Conservation (phyloP, 306 rosid genomes). For the Casuarina equisetifolia region DNA sequence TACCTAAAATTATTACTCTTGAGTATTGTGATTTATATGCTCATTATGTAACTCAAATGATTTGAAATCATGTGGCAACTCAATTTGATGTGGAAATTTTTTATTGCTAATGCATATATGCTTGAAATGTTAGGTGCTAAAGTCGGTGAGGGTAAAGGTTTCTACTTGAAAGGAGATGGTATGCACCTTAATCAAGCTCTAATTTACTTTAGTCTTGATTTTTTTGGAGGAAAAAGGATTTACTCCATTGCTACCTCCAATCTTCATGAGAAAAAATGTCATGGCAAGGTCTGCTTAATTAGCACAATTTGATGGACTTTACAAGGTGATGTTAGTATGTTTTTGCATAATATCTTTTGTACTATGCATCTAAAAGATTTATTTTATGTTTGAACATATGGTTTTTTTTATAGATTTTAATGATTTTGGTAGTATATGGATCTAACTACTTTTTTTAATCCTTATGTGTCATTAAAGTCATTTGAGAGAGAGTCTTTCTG, state of each 20-base stretch:
- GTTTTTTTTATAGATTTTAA: slow-evolving; percentile 7
- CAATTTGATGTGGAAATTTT: slow-evolving; percentile 2
- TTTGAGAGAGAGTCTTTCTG: neutral
- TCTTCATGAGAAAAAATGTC: slow-evolving; percentile 88
- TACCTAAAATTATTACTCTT: neutral
- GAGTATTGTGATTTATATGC: neutral
- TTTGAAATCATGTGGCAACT: neutral
- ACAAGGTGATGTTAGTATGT: slow-evolving; percentile 55
- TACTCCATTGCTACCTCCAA: slow-evolving; percentile 76
- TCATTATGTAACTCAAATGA: neutral
- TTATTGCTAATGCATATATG: slow-evolving; percentile 20
- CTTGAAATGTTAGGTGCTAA: slow-evolving; percentile 66
- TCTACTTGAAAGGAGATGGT: slow-evolving; percentile 86
- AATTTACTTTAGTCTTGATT: slow-evolving; percentile 80
- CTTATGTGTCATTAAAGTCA: neutral
- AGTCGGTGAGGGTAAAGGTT: slow-evolving; percentile 95
- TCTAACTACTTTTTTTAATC: neutral
- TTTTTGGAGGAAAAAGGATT: slow-evolving; percentile 73
- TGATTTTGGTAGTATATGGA: neutral
- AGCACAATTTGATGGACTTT: slow-evolving; percentile 94
- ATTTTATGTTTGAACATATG: neutral
- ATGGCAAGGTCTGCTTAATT: slow-evolving; percentile 97
- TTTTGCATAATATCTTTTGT: slow-evolving; percentile 17
- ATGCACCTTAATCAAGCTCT: slow-evolving; percentile 95
- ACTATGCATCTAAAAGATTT: neutral